phyloP scores from a whole-genome alignment of 2,329 filamentous ascomycete genomes.

The Aspergillus sp. region DNA sequence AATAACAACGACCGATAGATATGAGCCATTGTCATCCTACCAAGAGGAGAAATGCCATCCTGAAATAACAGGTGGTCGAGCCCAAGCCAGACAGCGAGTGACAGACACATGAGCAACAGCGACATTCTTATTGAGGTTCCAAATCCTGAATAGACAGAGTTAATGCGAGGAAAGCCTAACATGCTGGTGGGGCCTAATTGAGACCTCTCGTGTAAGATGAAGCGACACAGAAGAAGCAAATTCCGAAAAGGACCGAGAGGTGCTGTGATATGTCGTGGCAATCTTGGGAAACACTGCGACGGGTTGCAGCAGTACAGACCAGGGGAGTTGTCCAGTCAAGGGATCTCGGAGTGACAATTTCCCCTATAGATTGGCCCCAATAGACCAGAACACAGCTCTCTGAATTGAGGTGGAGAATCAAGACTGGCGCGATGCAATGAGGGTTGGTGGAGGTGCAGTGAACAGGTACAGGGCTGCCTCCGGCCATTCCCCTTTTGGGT shows the following conservation, averaged over 20 bases:
- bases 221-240: not conserved
- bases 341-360: not conserved
- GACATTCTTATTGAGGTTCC: not conserved
- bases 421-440: not conserved
- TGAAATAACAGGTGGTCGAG: not conserved
- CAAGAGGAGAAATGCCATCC: constrained; percentile 1
- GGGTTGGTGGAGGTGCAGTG: not conserved
- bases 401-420: not conserved
- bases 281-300: not conserved
- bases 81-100: constrained; percentile 9
- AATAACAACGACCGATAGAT: constrained; percentile 12
- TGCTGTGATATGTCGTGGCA: constrained; percentile 2
- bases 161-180: not conserved
- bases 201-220: not conserved
- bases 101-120: constrained; percentile 16
- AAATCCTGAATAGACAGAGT: constrained; percentile 1
- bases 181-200: not conserved
- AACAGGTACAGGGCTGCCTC: not conserved
- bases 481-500: constrained; percentile 23
- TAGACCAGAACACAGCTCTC: not conserved
- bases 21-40: constrained; percentile 16
- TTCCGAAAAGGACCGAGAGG: not conserved
- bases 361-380: not conserved
- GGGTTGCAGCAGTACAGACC: not conserved
- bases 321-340: not conserved